Evolutionary conservation across 805 yeast species (phyloP).

Genomic region (Lipomyces yamadae): DNA sequence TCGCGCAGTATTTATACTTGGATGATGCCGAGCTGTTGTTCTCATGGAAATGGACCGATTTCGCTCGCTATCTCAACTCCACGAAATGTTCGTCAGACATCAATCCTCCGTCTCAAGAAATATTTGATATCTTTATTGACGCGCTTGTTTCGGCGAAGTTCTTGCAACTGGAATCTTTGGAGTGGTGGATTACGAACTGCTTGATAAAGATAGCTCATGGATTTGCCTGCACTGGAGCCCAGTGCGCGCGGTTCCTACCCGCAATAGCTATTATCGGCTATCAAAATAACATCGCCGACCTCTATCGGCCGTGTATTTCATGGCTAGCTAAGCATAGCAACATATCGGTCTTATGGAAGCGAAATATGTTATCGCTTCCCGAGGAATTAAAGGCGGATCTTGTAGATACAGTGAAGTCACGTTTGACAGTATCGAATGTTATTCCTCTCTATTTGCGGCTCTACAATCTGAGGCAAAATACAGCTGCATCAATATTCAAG

Average conservation of each 20-base stretch:
- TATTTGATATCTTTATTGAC: slow-evolving; percentile 32
- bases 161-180: slow-evolving; percentile 34
- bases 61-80: slow-evolving; percentile 30
- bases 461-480: slow-evolving; percentile 25
- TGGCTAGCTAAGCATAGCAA: slow-evolving; percentile 33
- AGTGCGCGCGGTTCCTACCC: slow-evolving; percentile 30
- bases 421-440: slow-evolving; percentile 22
- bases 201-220: slow-evolving; percentile 30
- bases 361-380: slow-evolving; percentile 28
- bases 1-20: slow-evolving; percentile 32
- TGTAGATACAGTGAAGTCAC: slow-evolving; percentile 27
- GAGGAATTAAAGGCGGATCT: slow-evolving; percentile 24
- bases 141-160: slow-evolving; percentile 36
- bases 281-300: slow-evolving; percentile 24
- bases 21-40: slow-evolving; percentile 35
- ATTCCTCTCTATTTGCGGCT: slow-evolving; percentile 29
- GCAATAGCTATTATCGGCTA: slow-evolving; percentile 31
- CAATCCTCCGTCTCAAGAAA: slow-evolving; percentile 35
- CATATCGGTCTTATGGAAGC: slow-evolving; percentile 31
- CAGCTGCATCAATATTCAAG: slow-evolving; percentile 25
- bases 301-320: slow-evolving; percentile 30
- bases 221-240: slow-evolving; percentile 31
- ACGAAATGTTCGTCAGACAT: slow-evolving; percentile 31
- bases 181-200: slow-evolving; percentile 29
- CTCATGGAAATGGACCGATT: slow-evolving; percentile 38